These are phyloP conservation scores for Eutrema salsugineum DNA, from an alignment of 441 rosid genomes.

Conservation along the genomic window DNA sequence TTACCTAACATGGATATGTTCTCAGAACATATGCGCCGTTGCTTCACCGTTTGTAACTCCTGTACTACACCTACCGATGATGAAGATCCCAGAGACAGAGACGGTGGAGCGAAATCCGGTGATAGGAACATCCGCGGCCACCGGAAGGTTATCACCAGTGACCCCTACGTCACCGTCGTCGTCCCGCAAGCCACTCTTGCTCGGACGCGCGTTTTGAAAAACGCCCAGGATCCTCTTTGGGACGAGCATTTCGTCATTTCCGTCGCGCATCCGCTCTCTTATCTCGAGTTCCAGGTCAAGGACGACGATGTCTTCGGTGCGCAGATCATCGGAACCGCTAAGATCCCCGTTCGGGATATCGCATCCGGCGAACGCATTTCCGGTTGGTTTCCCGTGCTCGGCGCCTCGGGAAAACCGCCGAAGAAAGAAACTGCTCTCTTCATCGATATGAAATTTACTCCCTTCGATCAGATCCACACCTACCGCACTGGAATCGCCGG, in stretches of 20 bases:
- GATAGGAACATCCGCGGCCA: slow-evolving; percentile 31
- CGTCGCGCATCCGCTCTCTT: slow-evolving; percentile 58
- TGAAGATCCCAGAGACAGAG: slow-evolving; percentile 8
- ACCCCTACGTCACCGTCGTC: slow-evolving; percentile 74
- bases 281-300: slow-evolving; percentile 77
- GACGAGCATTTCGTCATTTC: slow-evolving; percentile 59
- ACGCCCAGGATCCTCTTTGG: slow-evolving; percentile 66
- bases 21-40: slow-evolving; percentile 48
- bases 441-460: slow-evolving; percentile 60
- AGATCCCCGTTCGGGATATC: slow-evolving; percentile 46
- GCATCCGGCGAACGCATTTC: slow-evolving; percentile 39
- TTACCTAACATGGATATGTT: slow-evolving; percentile 82
- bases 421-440: slow-evolving; percentile 55
- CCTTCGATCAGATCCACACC: slow-evolving; percentile 48
- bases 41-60: slow-evolving; percentile 39
- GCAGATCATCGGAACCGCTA: slow-evolving; percentile 57
- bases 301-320: slow-evolving; percentile 82
- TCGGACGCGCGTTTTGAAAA: slow-evolving; percentile 65
- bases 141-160: slow-evolving; percentile 62
- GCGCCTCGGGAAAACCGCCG: slow-evolving; percentile 46
- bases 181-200: slow-evolving; percentile 90
- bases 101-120: not conserved
- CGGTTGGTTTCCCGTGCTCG: slow-evolving; percentile 55
- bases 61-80: slow-evolving; percentile 2
- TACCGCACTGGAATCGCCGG: slow-evolving; percentile 64